phyloP scores from a whole-genome alignment of 1,284 basidiomycete species.

The Paramarasmius palmivorus region DNA sequence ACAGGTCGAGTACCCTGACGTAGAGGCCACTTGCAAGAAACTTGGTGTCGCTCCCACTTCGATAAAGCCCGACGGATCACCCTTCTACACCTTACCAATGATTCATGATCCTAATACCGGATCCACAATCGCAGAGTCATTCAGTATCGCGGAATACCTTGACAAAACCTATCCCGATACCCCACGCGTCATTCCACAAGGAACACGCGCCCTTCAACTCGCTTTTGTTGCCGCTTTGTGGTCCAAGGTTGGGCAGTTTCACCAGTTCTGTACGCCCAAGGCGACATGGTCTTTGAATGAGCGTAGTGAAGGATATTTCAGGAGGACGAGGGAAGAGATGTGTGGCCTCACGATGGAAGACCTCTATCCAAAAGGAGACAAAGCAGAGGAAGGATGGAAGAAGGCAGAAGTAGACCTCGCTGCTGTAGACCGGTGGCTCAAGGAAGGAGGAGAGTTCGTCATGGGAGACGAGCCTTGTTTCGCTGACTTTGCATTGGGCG shows the following conservation, averaged over 20 bases:
- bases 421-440: not conserved
- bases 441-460: conserved; percentile 1
- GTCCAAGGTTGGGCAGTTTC: conserved; percentile 17
- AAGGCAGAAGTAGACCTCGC: not conserved
- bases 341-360: not conserved
- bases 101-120: conserved; percentile 31
- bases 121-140: conserved; percentile 37
- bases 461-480: not conserved
- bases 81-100: conserved; percentile 22
- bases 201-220: conserved; percentile 30
- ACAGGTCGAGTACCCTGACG: conserved; percentile 37
- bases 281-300: conserved; percentile 30
- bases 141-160: conserved; percentile 44
- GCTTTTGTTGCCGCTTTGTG: conserved; percentile 28
- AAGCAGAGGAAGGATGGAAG: not conserved
- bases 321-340: conserved; percentile 17
- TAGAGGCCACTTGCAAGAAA: conserved; percentile 30
- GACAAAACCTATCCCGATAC: conserved; percentile 44
- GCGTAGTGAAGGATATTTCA: conserved; percentile 31
- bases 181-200: conserved; percentile 24
- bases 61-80: conserved; percentile 26
- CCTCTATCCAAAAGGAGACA: not conserved
- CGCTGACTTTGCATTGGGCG: not conserved
- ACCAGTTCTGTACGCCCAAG: conserved; percentile 23
- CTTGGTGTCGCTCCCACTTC: conserved; percentile 31